These are phyloP conservation scores for Penicillium antarcticum DNA, from an alignment of 495 filamentous ascomycete species.

Conservation along the genomic window DNA sequence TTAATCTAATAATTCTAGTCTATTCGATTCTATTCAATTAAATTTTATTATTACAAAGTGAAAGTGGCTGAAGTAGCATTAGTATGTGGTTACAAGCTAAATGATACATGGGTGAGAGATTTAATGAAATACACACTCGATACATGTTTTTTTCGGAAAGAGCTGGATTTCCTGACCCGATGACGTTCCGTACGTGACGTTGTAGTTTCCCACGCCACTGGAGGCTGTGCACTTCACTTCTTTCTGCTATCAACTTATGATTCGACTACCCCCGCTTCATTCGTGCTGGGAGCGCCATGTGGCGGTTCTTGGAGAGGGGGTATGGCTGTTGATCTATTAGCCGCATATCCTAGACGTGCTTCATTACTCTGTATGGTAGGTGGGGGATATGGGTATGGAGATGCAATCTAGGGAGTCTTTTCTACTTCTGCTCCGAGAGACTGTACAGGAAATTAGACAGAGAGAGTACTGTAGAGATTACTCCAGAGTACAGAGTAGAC, in stretches of 20 bases:
- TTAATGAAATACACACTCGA: slow-evolving; percentile 5
- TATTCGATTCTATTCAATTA: too few relatives aligned
- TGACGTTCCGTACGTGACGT: slow-evolving; percentile 16
- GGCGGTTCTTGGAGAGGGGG: slow-evolving; percentile 11
- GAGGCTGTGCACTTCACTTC: slow-evolving; percentile 23
- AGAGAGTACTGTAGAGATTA: neutral
- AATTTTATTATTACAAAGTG: too few relatives aligned
- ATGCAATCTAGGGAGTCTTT: too few relatives aligned
- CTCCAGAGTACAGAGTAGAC: neutral
- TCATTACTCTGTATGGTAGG: slow-evolving; percentile 3
- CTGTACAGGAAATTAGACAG: too few relatives aligned
- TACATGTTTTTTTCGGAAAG: slow-evolving; percentile 2
- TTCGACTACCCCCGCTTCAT: slow-evolving; percentile 25
- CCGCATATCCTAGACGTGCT: slow-evolving; percentile 1
- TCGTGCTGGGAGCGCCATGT: slow-evolving; percentile 19
- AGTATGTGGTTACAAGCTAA: neutral
- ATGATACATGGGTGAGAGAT: slow-evolving; percentile 16
- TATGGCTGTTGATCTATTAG: slow-evolving; percentile 3
- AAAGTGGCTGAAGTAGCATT: neutral
- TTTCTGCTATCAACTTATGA: slow-evolving; percentile 3
- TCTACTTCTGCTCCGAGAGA: too few relatives aligned
- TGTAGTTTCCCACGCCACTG: slow-evolving; percentile 4
- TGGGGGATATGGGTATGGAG: neutral
- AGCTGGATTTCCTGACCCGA: slow-evolving; percentile 12
- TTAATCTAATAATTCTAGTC: too few relatives aligned